Evolutionary conservation across 345 rosid genomes (phyloP).

Genomic region (Acer saccharum): DNA sequence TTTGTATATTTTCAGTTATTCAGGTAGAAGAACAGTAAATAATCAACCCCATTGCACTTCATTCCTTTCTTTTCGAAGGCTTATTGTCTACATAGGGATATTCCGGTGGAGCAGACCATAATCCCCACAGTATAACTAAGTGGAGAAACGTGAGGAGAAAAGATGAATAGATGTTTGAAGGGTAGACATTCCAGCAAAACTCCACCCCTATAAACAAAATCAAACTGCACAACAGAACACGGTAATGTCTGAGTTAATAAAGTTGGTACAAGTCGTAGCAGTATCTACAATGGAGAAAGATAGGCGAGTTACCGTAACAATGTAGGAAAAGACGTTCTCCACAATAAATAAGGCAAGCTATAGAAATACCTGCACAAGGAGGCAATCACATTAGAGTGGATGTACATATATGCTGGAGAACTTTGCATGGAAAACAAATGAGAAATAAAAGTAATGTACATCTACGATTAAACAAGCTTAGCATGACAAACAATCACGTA

Average conservation of each 20-base stretch:
- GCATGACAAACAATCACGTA: background rate
- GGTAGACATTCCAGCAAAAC: slow-evolving; percentile 92
- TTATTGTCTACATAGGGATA: slow-evolving; percentile 43
- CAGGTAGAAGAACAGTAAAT: background rate
- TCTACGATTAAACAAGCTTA: background rate
- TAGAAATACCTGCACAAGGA: slow-evolving; percentile 73
- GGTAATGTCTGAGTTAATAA: background rate
- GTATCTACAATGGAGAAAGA: background rate
- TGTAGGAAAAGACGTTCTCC: slow-evolving; percentile 76
- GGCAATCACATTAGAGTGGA: background rate
- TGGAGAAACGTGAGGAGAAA: slow-evolving; percentile 64
- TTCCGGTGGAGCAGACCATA: slow-evolving; percentile 62
- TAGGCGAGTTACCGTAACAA: slow-evolving; percentile 54
- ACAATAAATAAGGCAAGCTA: slow-evolving; percentile 77
- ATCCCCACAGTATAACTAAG: slow-evolving; percentile 60
- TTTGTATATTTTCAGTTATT: background rate
- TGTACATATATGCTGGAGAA: background rate
- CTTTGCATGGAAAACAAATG: background rate
- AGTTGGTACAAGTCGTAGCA: background rate
- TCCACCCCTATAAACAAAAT: slow-evolving; percentile 66
- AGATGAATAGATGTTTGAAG: slow-evolving; percentile 73
- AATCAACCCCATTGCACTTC: slow-evolving; percentile 8
- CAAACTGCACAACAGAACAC: slow-evolving; percentile 43
- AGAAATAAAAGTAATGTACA: background rate
- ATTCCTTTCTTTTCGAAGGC: slow-evolving; percentile 29